Evolutionary conservation across 2,329 filamentous ascomycete genomes (phyloP).

Genomic region (Alternaria postmessia): DNA sequence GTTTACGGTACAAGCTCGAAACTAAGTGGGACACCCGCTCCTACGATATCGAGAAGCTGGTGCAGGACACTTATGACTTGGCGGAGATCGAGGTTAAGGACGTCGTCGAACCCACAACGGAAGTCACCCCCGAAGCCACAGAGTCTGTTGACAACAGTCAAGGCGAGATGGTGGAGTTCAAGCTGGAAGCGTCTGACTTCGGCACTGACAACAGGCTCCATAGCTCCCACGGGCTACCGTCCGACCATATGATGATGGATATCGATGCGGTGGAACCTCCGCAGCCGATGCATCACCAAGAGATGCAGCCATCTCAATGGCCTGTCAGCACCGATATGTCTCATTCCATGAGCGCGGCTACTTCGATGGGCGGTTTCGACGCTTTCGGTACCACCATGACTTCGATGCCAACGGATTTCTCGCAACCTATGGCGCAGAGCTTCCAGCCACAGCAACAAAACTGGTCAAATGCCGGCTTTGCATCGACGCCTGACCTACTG

Average conservation of each 20-base stretch:
- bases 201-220: slow-evolving; percentile 35
- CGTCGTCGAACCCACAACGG: slow-evolving; percentile 32
- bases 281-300: slow-evolving; percentile 42
- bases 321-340: slow-evolving; percentile 46
- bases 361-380: slow-evolving; percentile 40
- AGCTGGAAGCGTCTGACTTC: slow-evolving; percentile 45
- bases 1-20: slow-evolving; percentile 70
- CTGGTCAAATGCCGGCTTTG: slow-evolving; percentile 48
- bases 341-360: slow-evolving; percentile 39
- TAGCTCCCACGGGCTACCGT: slow-evolving; percentile 41
- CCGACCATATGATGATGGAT: slow-evolving; percentile 48
- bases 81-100: slow-evolving; percentile 50
- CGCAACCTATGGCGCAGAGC: slow-evolving; percentile 42
- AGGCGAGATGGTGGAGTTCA: slow-evolving; percentile 47
- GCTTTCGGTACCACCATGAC: slow-evolving; percentile 42
- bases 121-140: slow-evolving; percentile 32
- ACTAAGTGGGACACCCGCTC: slow-evolving; percentile 66
- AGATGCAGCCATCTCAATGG: slow-evolving; percentile 43
- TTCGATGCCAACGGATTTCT: slow-evolving; percentile 42
- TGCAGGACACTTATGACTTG: slow-evolving; percentile 66
- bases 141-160: slow-evolving; percentile 39
- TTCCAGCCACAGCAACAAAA: slow-evolving; percentile 40
- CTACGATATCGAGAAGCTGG: slow-evolving; percentile 64
- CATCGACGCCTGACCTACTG: slow-evolving; percentile 45
- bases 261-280: slow-evolving; percentile 45